Conservation (phyloP, 148 eudicot species). For the Beta vulgaris region DNA sequence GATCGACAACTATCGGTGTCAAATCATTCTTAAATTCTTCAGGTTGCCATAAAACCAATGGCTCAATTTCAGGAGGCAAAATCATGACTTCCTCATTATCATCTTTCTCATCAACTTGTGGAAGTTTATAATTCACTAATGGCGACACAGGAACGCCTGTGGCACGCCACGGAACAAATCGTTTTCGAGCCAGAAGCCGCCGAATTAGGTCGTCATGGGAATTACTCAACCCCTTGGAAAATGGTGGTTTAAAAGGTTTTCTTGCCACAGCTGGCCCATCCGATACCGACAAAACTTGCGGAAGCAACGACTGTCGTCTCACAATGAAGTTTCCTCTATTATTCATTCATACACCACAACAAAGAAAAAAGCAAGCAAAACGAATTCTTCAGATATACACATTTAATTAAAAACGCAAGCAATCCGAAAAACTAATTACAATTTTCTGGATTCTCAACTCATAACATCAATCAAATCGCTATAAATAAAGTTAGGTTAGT, state of each 20-base stretch:
- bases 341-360: neutral
- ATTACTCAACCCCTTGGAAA: conserved; percentile 44
- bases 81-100: conserved; percentile 41
- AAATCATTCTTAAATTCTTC: conserved; percentile 43
- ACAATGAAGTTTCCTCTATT: conserved; percentile 73
- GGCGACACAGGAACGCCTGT: conserved; percentile 37
- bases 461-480: too few relatives aligned
- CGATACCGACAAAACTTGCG: conserved; percentile 77
- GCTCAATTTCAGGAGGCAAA: conserved; percentile 79
- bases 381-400: neutral
- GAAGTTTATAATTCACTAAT: conserved; percentile 23
- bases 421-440: neutral
- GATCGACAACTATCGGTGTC: conserved; percentile 58
- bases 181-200: conserved; percentile 85
- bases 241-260: conserved; percentile 89
- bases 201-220: conserved; percentile 58
- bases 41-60: conserved; percentile 84
- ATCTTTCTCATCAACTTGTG: conserved; percentile 35
- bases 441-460: neutral
- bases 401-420: neutral
- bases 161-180: conserved; percentile 93
- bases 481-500: too few relatives aligned
- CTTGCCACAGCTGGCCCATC: too few relatives aligned
- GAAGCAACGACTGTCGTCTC: conserved; percentile 77
- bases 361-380: neutral